Evolutionary conservation across 1,139 yeast genomes (phyloP).

Genomic region (Yamadazyma spencermartinsiae): DNA sequence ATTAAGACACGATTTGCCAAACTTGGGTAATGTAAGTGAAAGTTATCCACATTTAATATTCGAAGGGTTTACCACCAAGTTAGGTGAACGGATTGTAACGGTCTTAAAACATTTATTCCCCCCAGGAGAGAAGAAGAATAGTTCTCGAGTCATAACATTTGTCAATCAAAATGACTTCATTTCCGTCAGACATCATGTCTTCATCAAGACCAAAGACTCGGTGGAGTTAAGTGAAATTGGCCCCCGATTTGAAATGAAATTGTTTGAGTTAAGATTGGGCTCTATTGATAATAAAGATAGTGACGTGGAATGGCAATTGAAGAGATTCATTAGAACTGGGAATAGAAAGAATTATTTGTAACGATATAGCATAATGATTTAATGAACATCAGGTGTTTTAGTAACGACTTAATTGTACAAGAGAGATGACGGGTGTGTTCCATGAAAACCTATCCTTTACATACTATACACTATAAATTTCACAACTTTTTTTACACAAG

Average conservation of each 20-base stretch:
- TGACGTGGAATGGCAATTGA: constrained; percentile 95
- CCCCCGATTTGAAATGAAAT: constrained; percentile 96
- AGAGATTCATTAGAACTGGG: constrained; percentile 92
- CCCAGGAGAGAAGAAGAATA: constrained; percentile 91
- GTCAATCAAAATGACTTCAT: constrained; percentile 89
- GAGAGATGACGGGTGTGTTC: too few relatives aligned
- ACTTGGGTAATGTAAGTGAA: constrained; percentile 86
- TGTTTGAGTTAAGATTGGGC: constrained; percentile 85
- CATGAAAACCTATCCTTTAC: constrained; percentile 9
- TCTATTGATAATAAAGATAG: constrained; percentile 94
- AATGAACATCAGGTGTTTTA: neutral
- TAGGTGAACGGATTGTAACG: constrained; percentile 82
- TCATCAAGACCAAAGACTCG: constrained; percentile 81
- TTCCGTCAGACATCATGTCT: constrained; percentile 92
- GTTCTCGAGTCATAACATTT: constrained; percentile 87
- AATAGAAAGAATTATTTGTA: constrained; percentile 83
- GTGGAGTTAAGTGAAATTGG: constrained; percentile 96
- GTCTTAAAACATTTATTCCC: constrained; percentile 89
- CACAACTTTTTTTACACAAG: constrained; percentile 1
- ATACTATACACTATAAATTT: constrained; percentile 11
- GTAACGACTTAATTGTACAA: neutral
- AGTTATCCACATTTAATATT: constrained; percentile 92
- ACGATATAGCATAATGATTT: neutral
- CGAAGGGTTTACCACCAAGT: constrained; percentile 81
- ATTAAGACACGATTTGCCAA: constrained; percentile 85